A percentile compares a stretch with the other conserved stretches of the same genome.
These are phyloP conservation scores for Cladosporium cucumerinum DNA, from an alignment of 2,329 filamentous ascomycete genomes.

Conservation along the genomic window DNA sequence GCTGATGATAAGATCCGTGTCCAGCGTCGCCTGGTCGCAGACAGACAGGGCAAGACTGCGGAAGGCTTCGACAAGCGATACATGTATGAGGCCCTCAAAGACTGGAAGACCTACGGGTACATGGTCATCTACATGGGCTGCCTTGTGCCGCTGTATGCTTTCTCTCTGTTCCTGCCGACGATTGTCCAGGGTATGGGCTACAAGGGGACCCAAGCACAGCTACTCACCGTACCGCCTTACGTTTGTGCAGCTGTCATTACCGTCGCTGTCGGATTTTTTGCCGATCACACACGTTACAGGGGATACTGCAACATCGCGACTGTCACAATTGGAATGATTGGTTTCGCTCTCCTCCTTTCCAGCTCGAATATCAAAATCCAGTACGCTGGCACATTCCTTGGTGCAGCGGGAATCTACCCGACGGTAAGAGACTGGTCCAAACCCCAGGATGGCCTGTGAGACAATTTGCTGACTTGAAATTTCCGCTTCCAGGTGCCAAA, in stretches of 20 bases:
- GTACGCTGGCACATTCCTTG: slow-evolving; percentile 80
- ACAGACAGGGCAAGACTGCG: slow-evolving; percentile 25
- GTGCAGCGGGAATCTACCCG: slow-evolving; percentile 83
- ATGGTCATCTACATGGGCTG: slow-evolving; percentile 71
- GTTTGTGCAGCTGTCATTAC: slow-evolving; percentile 67
- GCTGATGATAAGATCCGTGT: slow-evolving; percentile 36
- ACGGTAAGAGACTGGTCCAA: slow-evolving; percentile 38
- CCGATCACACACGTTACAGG: slow-evolving; percentile 68
- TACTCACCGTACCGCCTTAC: slow-evolving; percentile 73
- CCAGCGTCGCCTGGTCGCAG: slow-evolving; percentile 26
- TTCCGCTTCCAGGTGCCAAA: slow-evolving; percentile 59
- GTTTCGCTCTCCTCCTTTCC: slow-evolving; percentile 65
- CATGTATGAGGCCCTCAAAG: slow-evolving; percentile 50
- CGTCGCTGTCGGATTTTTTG: slow-evolving; percentile 66
- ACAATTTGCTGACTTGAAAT: neutral
- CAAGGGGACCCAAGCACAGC: slow-evolving; percentile 61
- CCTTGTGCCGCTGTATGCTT: slow-evolving; percentile 30
- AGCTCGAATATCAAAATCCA: slow-evolving; percentile 62
- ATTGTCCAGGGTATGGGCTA: slow-evolving; percentile 46
- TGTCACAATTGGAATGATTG: slow-evolving; percentile 66
- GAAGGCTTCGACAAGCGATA: slow-evolving; percentile 29
- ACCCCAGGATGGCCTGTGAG: neutral
- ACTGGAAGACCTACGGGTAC: slow-evolving; percentile 78
- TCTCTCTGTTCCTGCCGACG: slow-evolving; percentile 34
- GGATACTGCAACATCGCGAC: slow-evolving; percentile 76